Conservation (phyloP, 73 alveolate genomes). For the Durusdinium trenchii region DNA sequence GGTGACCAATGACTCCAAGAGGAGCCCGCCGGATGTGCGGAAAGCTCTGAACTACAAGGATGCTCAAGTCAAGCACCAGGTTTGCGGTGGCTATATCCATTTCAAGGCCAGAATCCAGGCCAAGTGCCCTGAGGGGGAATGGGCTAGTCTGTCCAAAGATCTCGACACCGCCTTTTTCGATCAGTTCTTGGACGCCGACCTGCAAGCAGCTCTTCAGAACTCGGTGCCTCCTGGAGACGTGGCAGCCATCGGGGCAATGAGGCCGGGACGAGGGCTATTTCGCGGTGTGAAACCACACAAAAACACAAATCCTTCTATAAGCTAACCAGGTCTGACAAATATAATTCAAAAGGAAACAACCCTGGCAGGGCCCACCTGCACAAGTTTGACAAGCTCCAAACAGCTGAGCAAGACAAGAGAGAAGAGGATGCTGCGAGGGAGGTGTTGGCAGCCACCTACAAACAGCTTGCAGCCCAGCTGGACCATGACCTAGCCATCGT, state of each 20-base stretch:
- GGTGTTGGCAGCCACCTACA: not conserved
- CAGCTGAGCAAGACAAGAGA: not conserved
- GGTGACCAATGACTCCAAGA: not conserved
- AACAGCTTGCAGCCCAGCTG: not conserved
- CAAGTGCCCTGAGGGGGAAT: not conserved
- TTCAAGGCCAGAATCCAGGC: not conserved
- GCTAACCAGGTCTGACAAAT: too few relatives aligned
- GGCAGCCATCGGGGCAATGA: not conserved
- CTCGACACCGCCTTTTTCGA: not conserved
- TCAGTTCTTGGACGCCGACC: not conserved
- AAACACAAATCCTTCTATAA: too few relatives aligned
- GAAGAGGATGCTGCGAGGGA: not conserved
- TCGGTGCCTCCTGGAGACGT: constrained; percentile 24
- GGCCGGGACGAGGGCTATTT: too few relatives aligned
- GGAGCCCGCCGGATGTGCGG: not conserved
- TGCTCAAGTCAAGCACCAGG: not conserved
- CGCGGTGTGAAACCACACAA: too few relatives aligned
- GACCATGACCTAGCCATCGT: not conserved
- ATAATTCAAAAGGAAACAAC: too few relatives aligned
- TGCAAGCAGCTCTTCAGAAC: not conserved
- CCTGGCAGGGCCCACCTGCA: not conserved
- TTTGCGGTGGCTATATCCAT: not conserved
- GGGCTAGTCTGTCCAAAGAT: not conserved
- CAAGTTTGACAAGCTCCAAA: too few relatives aligned
- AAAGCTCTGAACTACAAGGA: constrained; percentile 18